Base-by-base conservation (phyloP, 2,329 filamentous ascomycete genomes). In the Davidsoniella australis region DNA sequence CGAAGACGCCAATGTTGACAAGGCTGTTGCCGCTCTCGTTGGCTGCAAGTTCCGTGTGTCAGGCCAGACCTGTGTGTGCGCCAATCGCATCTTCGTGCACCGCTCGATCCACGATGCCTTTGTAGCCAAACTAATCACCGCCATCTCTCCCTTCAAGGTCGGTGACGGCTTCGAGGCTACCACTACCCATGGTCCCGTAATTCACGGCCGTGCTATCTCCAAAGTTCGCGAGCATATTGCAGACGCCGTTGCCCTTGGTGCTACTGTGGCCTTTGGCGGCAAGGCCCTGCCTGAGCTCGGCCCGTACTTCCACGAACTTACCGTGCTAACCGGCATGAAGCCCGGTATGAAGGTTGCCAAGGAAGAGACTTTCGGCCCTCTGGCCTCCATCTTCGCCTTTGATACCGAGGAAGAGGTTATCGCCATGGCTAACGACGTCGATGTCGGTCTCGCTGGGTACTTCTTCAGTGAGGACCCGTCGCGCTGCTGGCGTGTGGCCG, bases 281-380 rank as follows among this genome's bases (percentile, higher is more conserved):
- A 66, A 79, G 60, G 54, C 52, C 5, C 63, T 78, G 40, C 67
- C 74, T 5, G 70, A 80, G 33, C 65, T 83, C 1, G 80, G 80
- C 1, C 62, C 67, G 10, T 80, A 82, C 62, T 85, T 83, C 64
- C 84, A 77, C 64, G 68, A 78, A 55, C 78, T 78, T 0, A 84
- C 80, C 0, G 77, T 85, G 24, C 68, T 86, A 48, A 72, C 75
- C 12, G 73, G 75, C 44, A 80, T 82, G 70, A 82, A 64, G 10
- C 67, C 68, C 54, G 71, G 79, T 37, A 85, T 85, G 81, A 64
- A 70, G 50, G 66, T 85, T 53, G 73, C 77, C 23, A 66, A 68
- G 2, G 80, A 85, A 55, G 81, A 85, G 62, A 85, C 80, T 0
- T 85, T 85, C 57, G 81, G 80, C 1, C 82, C 81, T 1, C 71